Evolutionary conservation across 1,284 basidiomycete genomes (phyloP), one percentile per base, ranked within the genome.

Genomic region (Bondarzewia mesenterica): DNA sequence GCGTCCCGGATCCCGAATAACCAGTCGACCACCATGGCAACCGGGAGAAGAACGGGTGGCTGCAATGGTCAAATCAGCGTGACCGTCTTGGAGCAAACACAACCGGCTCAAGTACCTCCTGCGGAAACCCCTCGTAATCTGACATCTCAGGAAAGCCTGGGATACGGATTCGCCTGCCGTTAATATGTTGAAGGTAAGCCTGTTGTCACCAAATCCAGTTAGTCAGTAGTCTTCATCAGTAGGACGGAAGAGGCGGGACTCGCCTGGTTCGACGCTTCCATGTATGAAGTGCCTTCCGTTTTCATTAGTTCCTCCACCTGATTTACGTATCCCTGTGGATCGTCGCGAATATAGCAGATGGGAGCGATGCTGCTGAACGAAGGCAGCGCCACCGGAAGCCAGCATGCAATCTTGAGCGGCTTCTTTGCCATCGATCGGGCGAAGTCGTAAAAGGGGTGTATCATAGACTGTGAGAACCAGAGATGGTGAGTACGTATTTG

Each of bases 131-230:
- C 18, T 48, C 47, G 40, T 48, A 48, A 27, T 48, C 47, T 7
- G 39, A n/a, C 47, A 48, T 48, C 10, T 41, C 39, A 5, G 47
- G 47, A 29, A 48, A 35, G 7, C 40, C 47, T 6, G 47, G 47
- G 16, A 48, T 48, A 15, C 22, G 18, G 38, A 48, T 42, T 15
- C 15, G 21, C 20, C 29, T 27, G 38, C 47, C 47, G 18, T 29
- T 27, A 15, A 48, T 38, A 21, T 43, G 47, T 2, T 22, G 29
- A 7, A 44, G 16, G 42, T 29, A 44, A 7, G n/a, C n/a, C 20
- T 16, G n/a, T 44, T 22, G n/a, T 26, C 42, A 18, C 15, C 39
- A 12, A 41, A 41, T 14, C 14, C 2, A 7, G 26, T 25, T 2
- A 14, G 3, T 14, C 4, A 5, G 14, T 7, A 43, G n/a, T 26